These are phyloP conservation scores for Chlorophyllum brunneum DNA, from an alignment of 768 basidiomycete genomes.

Conservation along the genomic window DNA sequence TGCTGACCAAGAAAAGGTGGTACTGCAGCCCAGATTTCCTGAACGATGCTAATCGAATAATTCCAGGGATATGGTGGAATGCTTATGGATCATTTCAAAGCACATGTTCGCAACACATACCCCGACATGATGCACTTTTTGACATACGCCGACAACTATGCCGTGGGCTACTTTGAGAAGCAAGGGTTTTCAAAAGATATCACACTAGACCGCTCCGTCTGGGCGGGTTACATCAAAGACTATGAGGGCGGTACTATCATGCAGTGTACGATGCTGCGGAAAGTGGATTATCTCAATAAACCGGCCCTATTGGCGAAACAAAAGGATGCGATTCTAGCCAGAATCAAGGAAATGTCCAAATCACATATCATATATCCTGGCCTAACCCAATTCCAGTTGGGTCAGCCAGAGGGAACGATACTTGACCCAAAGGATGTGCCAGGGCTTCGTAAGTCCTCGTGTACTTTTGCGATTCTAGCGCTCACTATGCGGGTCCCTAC, in stretches of 20 bases:
- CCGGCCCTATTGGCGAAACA: slow-evolving; percentile 71
- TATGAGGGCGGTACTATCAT: slow-evolving; percentile 99
- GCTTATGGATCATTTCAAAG: slow-evolving; percentile 98
- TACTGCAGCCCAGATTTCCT: background rate
- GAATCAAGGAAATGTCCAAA: slow-evolving; percentile 82
- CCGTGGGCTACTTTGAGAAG: slow-evolving; percentile 98
- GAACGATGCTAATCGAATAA: background rate
- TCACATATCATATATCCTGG: slow-evolving; percentile 87
- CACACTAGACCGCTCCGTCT: slow-evolving; percentile 81
- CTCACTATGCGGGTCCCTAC: slow-evolving; percentile 5
- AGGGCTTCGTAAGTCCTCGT: slow-evolving; percentile 63
- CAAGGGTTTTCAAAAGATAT: slow-evolving; percentile 99
- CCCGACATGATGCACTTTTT: slow-evolving; percentile 92
- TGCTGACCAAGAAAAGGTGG: slow-evolving; percentile 95
- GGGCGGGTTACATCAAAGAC: slow-evolving; percentile 99
- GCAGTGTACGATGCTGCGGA: slow-evolving; percentile 95
- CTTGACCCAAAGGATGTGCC: slow-evolving; percentile 81
- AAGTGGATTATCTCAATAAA: slow-evolving; percentile 86
- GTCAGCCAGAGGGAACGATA: slow-evolving; percentile 42
- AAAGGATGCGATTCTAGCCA: slow-evolving; percentile 84
- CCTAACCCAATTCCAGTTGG: slow-evolving; percentile 67
- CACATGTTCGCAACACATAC: slow-evolving; percentile 79
- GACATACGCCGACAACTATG: slow-evolving; percentile 98
- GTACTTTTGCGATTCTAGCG: slow-evolving; percentile 1
- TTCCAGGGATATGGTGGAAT: slow-evolving; percentile 92